These are phyloP conservation scores for Moniliophthora roreri DNA, from an alignment of 1,284 basidiomycete genomes.

Conservation along the genomic window DNA sequence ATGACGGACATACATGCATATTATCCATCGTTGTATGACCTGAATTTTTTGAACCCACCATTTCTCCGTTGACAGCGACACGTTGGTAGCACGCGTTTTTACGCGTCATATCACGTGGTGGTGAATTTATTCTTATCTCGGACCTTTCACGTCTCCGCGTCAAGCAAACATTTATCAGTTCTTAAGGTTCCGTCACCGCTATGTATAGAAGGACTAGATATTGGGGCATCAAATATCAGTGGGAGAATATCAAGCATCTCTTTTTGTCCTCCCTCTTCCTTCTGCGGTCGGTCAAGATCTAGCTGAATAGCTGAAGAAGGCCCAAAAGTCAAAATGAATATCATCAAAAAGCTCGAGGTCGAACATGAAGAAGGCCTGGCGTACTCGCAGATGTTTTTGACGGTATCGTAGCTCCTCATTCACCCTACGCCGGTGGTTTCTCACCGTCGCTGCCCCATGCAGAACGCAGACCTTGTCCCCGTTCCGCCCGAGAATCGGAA, in stretches of 20 bases:
- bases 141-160: too few species aligned
- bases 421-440: conserved; percentile 1
- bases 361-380: conserved; percentile 48
- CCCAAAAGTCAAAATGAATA: conserved; percentile 10
- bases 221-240: too few species aligned
- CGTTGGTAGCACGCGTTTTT: background rate
- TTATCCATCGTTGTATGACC: too few species aligned
- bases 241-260: too few species aligned
- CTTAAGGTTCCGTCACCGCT: too few species aligned
- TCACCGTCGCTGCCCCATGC: conserved; percentile 3
- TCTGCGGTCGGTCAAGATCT: background rate
- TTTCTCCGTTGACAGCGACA: background rate
- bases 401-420: conserved; percentile 28
- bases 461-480: conserved; percentile 68
- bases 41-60: too few species aligned
- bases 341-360: conserved; percentile 42
- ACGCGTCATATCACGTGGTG: background rate
- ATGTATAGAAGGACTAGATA: too few species aligned
- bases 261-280: too few species aligned
- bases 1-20: too few species aligned
- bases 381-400: conserved; percentile 52
- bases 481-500: conserved; percentile 56
- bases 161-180: too few species aligned
- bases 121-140: background rate
- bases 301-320: conserved; percentile 5